Evolutionary conservation across 345 rosid genomes (phyloP), one percentile per base, ranked within the genome.

Genomic region (Hypericum perforatum): DNA sequence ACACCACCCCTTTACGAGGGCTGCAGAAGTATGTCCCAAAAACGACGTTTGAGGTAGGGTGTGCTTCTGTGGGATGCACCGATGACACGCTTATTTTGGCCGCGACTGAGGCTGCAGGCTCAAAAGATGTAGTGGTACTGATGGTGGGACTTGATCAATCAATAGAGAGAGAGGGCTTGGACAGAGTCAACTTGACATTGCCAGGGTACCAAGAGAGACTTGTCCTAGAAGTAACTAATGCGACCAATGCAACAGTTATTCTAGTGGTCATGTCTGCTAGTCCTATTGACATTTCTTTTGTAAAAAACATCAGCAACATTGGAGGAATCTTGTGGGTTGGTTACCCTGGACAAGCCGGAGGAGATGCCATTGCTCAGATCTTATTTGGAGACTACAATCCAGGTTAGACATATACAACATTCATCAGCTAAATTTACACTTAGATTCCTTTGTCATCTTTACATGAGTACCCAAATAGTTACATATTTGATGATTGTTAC

Each of bases 291-390:
- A 41, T 77, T 43, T 61, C 82, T 2, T 77, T 72, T 49, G 70
- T 71, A 8, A 60, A 43, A 57, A 64, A 67, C 9, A 9, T 54
- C 47, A 51, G 36, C 6, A 56, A 57, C 37, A 64, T 76, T 16
- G 59, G 64, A 5, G 79, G 66, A 14, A 76, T 79, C 16, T 39
- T 79, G 51, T 79, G 81, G 81, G 81, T 71, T 0, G 85, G 81
- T 7, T 79, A 74, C 50, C 85, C 81, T 4, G 81, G 81, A 43
- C 72, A 79, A 63, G 81, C 68, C 7, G 81, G 85, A 22, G 85
- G 81, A 49, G 77, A 61, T 29, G 81, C 76, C 56, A 62, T 74
- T 9, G 79, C 81, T 16, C 65, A 76, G 38, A 70, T 79, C 43
- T 49, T 79, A 6, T 79, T 74, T 40, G 81, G 79, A 39, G 77